phyloP scores from a whole-genome alignment of 2,329 filamentous ascomycete genomes.

The Botrytis deweyae region DNA sequence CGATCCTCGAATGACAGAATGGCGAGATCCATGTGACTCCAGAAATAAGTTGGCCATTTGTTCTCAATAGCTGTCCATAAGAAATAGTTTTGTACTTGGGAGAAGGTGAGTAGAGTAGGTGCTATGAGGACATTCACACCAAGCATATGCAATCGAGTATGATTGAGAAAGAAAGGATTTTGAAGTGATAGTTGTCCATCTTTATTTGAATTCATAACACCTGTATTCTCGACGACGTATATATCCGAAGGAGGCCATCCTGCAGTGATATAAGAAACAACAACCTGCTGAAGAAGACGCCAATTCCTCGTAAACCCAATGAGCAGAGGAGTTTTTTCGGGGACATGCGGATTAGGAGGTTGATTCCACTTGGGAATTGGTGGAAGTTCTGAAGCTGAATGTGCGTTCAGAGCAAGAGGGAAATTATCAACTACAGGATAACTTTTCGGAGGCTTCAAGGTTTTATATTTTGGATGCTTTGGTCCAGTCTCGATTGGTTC shows the following conservation, averaged over 20 bases:
- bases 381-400: constrained; percentile 39
- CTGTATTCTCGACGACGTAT: constrained; percentile 59
- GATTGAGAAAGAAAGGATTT: constrained; percentile 58
- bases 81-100: constrained; percentile 57
- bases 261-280: constrained; percentile 57
- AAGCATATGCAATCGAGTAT: constrained; percentile 49
- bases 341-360: constrained; percentile 43
- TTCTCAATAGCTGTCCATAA: constrained; percentile 47
- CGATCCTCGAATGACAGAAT: constrained; percentile 46
- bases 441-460: constrained; percentile 10
- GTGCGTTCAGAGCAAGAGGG: constrained; percentile 30
- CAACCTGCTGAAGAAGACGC: constrained; percentile 54
- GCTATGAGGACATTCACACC: constrained; percentile 53
- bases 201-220: constrained; percentile 54
- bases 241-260: constrained; percentile 59
- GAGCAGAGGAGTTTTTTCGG: constrained; percentile 51
- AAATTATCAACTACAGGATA: constrained; percentile 36
- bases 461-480: constrained; percentile 27
- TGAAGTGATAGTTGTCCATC: constrained; percentile 49
- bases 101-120: constrained; percentile 53
- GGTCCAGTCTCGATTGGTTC: background rate
- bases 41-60: constrained; percentile 53
- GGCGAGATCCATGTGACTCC: constrained; percentile 57
- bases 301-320: constrained; percentile 60
- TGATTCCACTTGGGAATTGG: constrained; percentile 48